phyloP scores from a whole-genome alignment of 768 basidiomycete genomes.

The Termitomyces titanicus region DNA sequence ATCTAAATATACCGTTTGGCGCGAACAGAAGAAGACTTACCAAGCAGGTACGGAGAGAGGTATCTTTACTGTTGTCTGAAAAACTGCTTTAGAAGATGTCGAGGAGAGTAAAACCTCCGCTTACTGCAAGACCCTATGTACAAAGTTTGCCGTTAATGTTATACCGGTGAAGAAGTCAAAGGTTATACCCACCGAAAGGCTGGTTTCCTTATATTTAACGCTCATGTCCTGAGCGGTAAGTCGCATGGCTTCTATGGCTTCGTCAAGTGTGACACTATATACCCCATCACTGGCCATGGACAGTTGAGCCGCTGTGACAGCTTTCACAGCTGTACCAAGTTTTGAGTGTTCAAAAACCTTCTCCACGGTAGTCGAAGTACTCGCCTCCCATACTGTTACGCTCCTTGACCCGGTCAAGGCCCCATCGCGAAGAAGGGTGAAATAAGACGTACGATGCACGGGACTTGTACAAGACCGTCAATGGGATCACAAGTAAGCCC shows the following conservation, averaged over 20 bases:
- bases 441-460: conserved; percentile 74
- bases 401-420: conserved; percentile 43
- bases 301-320: conserved; percentile 89
- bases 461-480: conserved; percentile 90
- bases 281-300: conserved; percentile 90
- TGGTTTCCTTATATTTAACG: conserved; percentile 93
- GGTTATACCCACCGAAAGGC: conserved; percentile 64
- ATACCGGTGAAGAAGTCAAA: neutral
- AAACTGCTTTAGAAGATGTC: neutral
- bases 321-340: conserved; percentile 69
- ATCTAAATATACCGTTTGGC: neutral
- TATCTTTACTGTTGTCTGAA: conserved; percentile 73
- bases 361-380: conserved; percentile 2
- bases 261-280: conserved; percentile 85
- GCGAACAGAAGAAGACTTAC: conserved; percentile 23
- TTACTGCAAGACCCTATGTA: conserved; percentile 39
- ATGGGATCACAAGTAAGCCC: conserved; percentile 94
- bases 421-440: neutral
- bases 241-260: conserved; percentile 95
- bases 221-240: conserved; percentile 94
- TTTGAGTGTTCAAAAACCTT: neutral
- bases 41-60: conserved; percentile 85
- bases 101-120: neutral
- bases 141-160: neutral
- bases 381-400: conserved; percentile 83